A percentile compares a stretch with the other conserved stretches of the same genome.
These are phyloP conservation scores for Trifolium pratense DNA, from an alignment of 306 rosid genomes.

Conservation along the genomic window DNA sequence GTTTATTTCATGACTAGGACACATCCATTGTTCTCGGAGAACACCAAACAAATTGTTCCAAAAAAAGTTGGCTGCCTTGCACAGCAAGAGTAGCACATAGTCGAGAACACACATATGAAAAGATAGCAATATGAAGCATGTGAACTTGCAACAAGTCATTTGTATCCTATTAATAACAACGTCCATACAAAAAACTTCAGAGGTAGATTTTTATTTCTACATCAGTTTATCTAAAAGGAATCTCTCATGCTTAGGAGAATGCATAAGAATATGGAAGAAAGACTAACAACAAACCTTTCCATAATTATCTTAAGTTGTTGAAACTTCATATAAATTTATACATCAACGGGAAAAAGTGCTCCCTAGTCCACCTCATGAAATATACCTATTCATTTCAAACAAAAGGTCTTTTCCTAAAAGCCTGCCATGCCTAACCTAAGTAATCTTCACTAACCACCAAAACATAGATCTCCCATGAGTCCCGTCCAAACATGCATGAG, in stretches of 20 bases:
- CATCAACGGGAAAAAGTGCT: neutral
- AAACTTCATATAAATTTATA: constrained; percentile 18
- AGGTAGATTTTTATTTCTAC: neutral
- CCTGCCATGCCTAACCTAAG: constrained; percentile 22
- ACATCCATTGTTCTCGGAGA: constrained; percentile 2
- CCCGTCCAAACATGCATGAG: constrained; percentile 25
- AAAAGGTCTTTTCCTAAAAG: neutral
- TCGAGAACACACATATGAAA: neutral
- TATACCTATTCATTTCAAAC: constrained; percentile 31
- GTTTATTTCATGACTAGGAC: neutral
- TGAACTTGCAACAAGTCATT: constrained; percentile 1
- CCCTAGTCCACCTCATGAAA: neutral
- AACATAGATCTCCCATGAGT: constrained; percentile 21
- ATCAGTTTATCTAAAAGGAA: constrained; percentile 10
- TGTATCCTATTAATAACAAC: neutral
- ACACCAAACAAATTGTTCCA: constrained; percentile 2
- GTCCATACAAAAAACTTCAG: neutral
- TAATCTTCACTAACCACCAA: constrained; percentile 30
- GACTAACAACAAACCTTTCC: neutral
- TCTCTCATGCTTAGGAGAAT: constrained; percentile 11
- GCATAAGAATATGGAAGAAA: constrained; percentile 16
- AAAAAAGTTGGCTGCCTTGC: constrained; percentile 17
- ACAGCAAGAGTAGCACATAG: constrained; percentile 5
- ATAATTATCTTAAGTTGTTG: constrained; percentile 3
- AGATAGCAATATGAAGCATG: constrained; percentile 19